A percentile compares a stretch with the other conserved stretches of the same genome.
These are phyloP conservation scores for Venturiaceae sp. DNA, from an alignment of 2,329 filamentous ascomycete genomes.

Conservation along the genomic window DNA sequence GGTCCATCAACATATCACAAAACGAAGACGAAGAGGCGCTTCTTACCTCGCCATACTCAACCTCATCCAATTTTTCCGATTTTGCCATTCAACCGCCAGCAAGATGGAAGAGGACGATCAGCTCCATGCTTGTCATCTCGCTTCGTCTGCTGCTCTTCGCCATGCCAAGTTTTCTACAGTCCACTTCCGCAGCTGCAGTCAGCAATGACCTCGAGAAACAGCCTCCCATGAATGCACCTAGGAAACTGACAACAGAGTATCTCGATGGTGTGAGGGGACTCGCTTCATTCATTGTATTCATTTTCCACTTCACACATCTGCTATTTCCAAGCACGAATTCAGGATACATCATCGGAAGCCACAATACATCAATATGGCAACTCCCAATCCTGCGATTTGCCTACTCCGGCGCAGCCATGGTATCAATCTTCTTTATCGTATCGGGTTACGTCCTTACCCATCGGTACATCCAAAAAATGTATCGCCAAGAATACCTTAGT, in stretches of 20 bases:
- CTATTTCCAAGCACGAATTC: constrained; percentile 21
- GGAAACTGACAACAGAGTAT: constrained; percentile 35
- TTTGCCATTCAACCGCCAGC: neutral
- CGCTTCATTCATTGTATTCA: constrained; percentile 46
- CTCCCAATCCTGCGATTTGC: constrained; percentile 45
- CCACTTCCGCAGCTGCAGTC: neutral
- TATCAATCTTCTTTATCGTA: constrained; percentile 53
- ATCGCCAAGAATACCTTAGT: constrained; percentile 18
- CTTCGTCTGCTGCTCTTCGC: neutral
- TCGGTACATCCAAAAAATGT: constrained; percentile 13
- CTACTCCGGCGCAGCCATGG: constrained; percentile 46
- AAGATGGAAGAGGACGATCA: neutral
- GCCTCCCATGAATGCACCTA: neutral
- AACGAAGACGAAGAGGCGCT: neutral
- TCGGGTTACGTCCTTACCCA: constrained; percentile 52
- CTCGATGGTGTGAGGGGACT: constrained; percentile 49
- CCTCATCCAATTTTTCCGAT: neutral
- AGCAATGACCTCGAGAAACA: neutral
- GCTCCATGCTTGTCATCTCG: neutral
- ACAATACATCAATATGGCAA: constrained; percentile 33
- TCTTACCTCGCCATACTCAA: neutral
- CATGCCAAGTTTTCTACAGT: neutral
- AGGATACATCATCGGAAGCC: constrained; percentile 31
- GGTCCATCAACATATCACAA: neutral
- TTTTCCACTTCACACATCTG: constrained; percentile 44